Conservation (phyloP, 805 yeast genomes). For the Deakozyma indianensis region DNA sequence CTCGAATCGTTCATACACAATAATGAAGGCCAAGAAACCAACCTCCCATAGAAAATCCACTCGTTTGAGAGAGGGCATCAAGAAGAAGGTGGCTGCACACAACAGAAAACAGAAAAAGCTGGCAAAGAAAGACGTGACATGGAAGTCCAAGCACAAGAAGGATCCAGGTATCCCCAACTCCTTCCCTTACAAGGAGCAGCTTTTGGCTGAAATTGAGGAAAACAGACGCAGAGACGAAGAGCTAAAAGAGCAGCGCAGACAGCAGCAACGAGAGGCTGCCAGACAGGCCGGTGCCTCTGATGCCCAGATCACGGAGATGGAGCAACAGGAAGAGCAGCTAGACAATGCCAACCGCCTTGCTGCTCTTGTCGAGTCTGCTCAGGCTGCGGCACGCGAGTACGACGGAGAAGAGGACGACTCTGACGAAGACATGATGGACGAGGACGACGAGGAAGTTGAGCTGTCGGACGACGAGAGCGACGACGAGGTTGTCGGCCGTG, state of each 20-base stretch:
- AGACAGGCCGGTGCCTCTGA: slow-evolving; percentile 24
- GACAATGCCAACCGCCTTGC: slow-evolving; percentile 46
- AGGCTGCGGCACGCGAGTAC: slow-evolving; percentile 66
- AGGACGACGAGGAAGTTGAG: slow-evolving; percentile 29
- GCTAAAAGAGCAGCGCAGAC: slow-evolving; percentile 24
- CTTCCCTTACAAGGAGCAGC: slow-evolving; percentile 85
- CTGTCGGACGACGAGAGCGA: slow-evolving; percentile 27
- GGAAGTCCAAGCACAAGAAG: slow-evolving; percentile 74
- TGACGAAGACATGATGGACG: slow-evolving; percentile 30
- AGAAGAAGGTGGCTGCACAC: slow-evolving; percentile 89
- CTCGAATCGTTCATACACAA: background rate
- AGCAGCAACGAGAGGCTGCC: slow-evolving; percentile 21
- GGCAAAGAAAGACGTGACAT: slow-evolving; percentile 81
- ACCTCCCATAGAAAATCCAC: slow-evolving; percentile 65
- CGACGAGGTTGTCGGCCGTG: slow-evolving; percentile 27
- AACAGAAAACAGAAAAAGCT: slow-evolving; percentile 68
- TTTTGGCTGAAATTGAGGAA: slow-evolving; percentile 40
- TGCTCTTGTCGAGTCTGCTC: slow-evolving; percentile 83
- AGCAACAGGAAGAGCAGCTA: slow-evolving; percentile 17
- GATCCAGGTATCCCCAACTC: slow-evolving; percentile 92
- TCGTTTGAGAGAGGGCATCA: slow-evolving; percentile 90
- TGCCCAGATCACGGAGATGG: slow-evolving; percentile 25
- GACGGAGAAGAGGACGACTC: slow-evolving; percentile 28
- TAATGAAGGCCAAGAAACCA: slow-evolving; percentile 18
- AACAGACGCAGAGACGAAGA: slow-evolving; percentile 32